Conservation (phyloP, 2,329 filamentous ascomycete species). For the Fusarium praegraminearum region DNA sequence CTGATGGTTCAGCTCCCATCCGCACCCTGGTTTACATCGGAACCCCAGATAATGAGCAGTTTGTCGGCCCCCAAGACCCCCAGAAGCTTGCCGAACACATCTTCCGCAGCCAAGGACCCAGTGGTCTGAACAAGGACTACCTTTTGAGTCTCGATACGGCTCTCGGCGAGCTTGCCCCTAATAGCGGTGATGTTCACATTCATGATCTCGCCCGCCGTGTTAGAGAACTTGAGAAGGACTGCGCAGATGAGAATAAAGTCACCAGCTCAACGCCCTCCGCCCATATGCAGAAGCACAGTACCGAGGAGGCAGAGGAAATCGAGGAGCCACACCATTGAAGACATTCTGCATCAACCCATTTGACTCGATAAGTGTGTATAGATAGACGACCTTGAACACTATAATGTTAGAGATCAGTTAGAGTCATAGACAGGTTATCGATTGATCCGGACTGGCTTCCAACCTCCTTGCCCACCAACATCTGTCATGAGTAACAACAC, state of each 20-base stretch:
- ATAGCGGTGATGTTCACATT: slow-evolving; percentile 86
- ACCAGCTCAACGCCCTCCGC: slow-evolving; percentile 24
- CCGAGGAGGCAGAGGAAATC: slow-evolving; percentile 50
- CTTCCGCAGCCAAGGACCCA: slow-evolving; percentile 79
- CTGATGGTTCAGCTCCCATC: slow-evolving; percentile 57
- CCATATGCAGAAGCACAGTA: slow-evolving; percentile 42
- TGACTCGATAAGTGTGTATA: slow-evolving; percentile 6
- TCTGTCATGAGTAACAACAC: background rate
- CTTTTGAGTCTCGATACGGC: slow-evolving; percentile 83
- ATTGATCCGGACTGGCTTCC: background rate
- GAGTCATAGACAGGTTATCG: slow-evolving; percentile 12
- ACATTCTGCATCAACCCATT: background rate
- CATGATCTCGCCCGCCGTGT: slow-evolving; percentile 82
- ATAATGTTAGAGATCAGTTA: slow-evolving; percentile 2
- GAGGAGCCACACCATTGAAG: slow-evolving; percentile 37
- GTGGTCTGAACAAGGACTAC: slow-evolving; percentile 92
- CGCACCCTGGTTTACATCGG: slow-evolving; percentile 89
- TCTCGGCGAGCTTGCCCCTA: slow-evolving; percentile 76
- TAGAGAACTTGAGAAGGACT: slow-evolving; percentile 63
- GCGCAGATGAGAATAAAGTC: slow-evolving; percentile 19
- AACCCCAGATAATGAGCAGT: slow-evolving; percentile 92
- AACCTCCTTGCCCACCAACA: background rate
- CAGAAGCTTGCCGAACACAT: slow-evolving; percentile 85
- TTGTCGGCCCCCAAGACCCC: slow-evolving; percentile 85
- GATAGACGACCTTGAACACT: background rate